Base-by-base conservation (phyloP, 257 asterid genomes). In the Fraxinus anomala region DNA sequence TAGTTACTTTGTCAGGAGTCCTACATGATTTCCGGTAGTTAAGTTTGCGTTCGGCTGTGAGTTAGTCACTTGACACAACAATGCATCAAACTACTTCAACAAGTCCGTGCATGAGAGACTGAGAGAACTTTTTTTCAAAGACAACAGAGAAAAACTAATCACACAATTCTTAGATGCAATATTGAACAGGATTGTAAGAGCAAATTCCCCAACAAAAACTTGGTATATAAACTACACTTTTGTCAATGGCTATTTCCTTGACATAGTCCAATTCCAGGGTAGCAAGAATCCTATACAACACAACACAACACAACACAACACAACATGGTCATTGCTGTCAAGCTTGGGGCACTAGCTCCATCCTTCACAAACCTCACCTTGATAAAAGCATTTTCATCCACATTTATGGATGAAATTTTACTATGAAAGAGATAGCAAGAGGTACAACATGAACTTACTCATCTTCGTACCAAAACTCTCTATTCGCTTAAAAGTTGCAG, bases 401-500 rank as follows among this genome's bases (percentile, higher is more conserved):
- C 26, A 70, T 71, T 44, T 34, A 34, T 40, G 54, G 40, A 70
- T 68, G 72, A 74, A 74, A 37, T 47, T 67, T 30, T 34, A 40
- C 72, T 7, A 69, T 56, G 73, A 28, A n/a, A 47, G 70, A 59
- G 61, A 73, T 75, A 31, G 71, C 78, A 82, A 69, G 31, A 26
- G 70, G 44, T 47, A 73, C 71, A 72, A 30, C 31, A 51, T 33
- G 44, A 75, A 54, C 36, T 24, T 24, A 7, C 23, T 17, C 19
- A 33, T 10, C 23, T 51, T 36, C 49, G 13, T 24, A 30, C 47
- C 51, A 44, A 63, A 65, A 75, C 49, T 42, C 3, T 28, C 28
- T 19, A 70, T 59, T 66, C 28, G 77, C 67, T 87, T 88, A 89
- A 72, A 83, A 47, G 42, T 89, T 88, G 77, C 94, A 89, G 87